Base-by-base conservation (phyloP, 169 alveolate species). In the Cryptosporidium xiaoi region DNA sequence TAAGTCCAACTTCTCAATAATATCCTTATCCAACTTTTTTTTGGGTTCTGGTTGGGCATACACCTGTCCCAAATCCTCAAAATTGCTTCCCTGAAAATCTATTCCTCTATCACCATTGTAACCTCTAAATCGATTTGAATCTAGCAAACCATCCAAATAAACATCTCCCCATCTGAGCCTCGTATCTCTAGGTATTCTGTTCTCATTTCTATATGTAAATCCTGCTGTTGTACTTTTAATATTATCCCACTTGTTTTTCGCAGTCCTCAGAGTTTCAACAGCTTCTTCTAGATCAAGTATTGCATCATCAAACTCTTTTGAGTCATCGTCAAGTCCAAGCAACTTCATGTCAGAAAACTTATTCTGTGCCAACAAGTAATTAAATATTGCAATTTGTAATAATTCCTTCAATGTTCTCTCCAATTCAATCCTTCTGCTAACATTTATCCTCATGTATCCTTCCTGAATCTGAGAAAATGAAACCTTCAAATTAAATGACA, bases 51-150 rank as follows among this genome's bases (percentile, higher is more conserved):
- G 51, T 29, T 40, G 48, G 3, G 13, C 5, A 51, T 33, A 56
- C 8, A 53, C 15, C 12, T 44, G 68, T 0, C 56, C 67, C 1
- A 12, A 12, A 27, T 53, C 83, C 27, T 69, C 83, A 51, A 27
- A 18, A 16, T 5, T 48, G 10, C 24, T 55, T 20, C 50, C 31
- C 51, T 66, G 82, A 18, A 69, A 69, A 55, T 69, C 83, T 16
- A 69, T 53, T 34, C 83, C 83, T 69, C 83, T 69, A 3, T 69
- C 83, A 18, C 83, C 83, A 2, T 46, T 29, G 48, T 69, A 69
- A 12, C 40, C 64, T 27, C 27, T 66, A 20, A 46, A 40, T 6
- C 36, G 24, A 55, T 2, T 12, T 13, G 31, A 24, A 27, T 15
- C 3, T 20, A 40, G 15, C 50, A 20, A 16, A 40, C 50, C 15